A percentile compares a stretch with the other conserved stretches of the same genome.
phyloP scores from a whole-genome alignment of 2,329 filamentous ascomycete genomes.

The Pestalotiopsis sp. region DNA sequence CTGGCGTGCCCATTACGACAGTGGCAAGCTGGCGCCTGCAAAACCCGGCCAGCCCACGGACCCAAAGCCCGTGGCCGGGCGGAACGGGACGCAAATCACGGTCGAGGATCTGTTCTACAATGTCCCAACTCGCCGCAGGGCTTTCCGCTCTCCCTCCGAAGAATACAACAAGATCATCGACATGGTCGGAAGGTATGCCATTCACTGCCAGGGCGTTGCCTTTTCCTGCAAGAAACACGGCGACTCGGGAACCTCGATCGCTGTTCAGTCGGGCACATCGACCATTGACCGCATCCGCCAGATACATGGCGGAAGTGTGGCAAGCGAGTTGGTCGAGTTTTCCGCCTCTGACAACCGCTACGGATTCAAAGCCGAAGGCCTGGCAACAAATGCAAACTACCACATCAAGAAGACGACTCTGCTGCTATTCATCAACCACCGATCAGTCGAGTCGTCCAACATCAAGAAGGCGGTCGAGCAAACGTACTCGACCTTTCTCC shows the following conservation, averaged over 20 bases:
- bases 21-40: slow-evolving; percentile 77
- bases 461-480: slow-evolving; percentile 92
- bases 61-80: slow-evolving; percentile 84
- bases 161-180: slow-evolving; percentile 99
- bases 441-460: slow-evolving; percentile 84
- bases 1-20: slow-evolving; percentile 86
- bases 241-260: slow-evolving; percentile 80
- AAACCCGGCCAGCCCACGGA: slow-evolving; percentile 88
- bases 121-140: slow-evolving; percentile 81
- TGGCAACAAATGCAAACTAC: slow-evolving; percentile 92
- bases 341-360: slow-evolving; percentile 72
- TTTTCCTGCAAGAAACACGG: slow-evolving; percentile 98
- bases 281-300: slow-evolving; percentile 85
- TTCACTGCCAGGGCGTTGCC: slow-evolving; percentile 88
- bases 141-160: slow-evolving; percentile 89
- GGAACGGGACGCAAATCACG: slow-evolving; percentile 90
- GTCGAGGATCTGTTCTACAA: slow-evolving; percentile 99
- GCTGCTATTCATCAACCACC: slow-evolving; percentile 94
- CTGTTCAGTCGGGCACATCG: slow-evolving; percentile 73
- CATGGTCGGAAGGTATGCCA: slow-evolving; percentile 87
- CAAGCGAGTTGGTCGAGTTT: slow-evolving; percentile 85
- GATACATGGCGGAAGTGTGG: slow-evolving; percentile 81
- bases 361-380: slow-evolving; percentile 81
- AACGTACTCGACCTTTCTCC: slow-evolving; percentile 82
- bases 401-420: slow-evolving; percentile 87